Conservation (phyloP, 1,284 basidiomycete genomes). For the Leccinum subfulvum region DNA sequence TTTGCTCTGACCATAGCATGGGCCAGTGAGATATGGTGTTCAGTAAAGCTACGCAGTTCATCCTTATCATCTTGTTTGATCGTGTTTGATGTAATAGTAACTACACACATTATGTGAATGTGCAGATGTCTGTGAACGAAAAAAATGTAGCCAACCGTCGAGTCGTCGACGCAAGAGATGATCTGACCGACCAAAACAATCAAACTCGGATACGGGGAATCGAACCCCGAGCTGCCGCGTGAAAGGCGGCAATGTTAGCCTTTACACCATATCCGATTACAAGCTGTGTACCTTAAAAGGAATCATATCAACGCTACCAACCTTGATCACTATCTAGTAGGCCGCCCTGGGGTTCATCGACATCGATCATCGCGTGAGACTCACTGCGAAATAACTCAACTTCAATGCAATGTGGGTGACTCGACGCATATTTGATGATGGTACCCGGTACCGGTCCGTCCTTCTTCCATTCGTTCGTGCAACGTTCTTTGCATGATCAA, state of each 20-base stretch:
- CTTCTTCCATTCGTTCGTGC: neutral
- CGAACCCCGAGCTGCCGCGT: constrained; percentile 62
- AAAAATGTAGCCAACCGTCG: neutral
- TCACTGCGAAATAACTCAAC: neutral
- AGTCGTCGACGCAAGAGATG: neutral
- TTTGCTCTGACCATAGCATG: neutral
- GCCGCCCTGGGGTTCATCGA: neutral
- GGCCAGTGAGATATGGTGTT: neutral
- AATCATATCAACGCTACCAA: neutral
- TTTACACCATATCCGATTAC: constrained; percentile 64
- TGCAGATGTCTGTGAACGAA: neutral
- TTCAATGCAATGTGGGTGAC: constrained; percentile 13
- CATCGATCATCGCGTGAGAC: neutral
- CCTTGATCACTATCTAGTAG: neutral
- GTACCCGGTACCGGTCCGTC: neutral
- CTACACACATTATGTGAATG: no score
- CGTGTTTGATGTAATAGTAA: neutral
- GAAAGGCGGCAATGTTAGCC: constrained; percentile 74
- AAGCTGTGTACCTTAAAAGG: neutral
- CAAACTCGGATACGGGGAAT: constrained; percentile 55
- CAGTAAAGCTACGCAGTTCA: neutral
- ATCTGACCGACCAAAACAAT: neutral
- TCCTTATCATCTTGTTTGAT: neutral
- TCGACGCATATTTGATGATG: constrained; percentile 27
- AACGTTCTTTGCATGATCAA: neutral